Evolutionary conservation across 139 green algal genomes (phyloP), one percentile per base, ranked within the genome.

Genomic region (Coelastrella sp.): DNA sequence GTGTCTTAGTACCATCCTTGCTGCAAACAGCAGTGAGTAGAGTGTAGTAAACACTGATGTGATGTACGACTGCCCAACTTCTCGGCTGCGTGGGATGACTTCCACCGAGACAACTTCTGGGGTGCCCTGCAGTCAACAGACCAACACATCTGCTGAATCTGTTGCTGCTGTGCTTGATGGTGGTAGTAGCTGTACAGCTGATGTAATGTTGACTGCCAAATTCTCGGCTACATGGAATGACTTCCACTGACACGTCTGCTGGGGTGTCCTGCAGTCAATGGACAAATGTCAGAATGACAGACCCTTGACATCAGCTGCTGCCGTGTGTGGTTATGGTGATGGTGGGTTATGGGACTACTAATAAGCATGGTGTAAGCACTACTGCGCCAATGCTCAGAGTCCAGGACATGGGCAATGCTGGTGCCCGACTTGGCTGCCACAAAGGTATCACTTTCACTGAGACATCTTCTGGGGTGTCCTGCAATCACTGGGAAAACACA

Each of bases 21-120:
- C 82, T 0, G 95, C 93, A 57, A 91, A 91, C 8, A 90, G 22
- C 22, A 95, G 75, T 2, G 96, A 93, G 10, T 88, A 89, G 14
- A 97, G 81, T 0, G 97, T 98, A 5, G 94, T 97, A 76, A 92
- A 95, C 0, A 97, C 86, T 60, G 92, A 96, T 7, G 93, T 97
- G 10, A 96, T 4, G 80, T 96, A 98, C 0, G 94, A 97, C 91
- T 99, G 97, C 0, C 97, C 97, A 2, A 96, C 96, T 88, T 99
- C 97, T 10, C 96, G 79, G 88, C 96, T 98, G 32, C 97, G 92
- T 3, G 95, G 96, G n/a, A 99, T 96, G 11, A 77, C 14, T 7
- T 80, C 85, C 71, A 90, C 23, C 13, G 73, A 77, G 17, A 84
- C 73, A 14, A 60, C 85, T 74, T 58, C 57, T 84, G 85, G 85